phyloP scores from a whole-genome alignment of 1,139 yeast genomes.

The Diutina mesorugosa region DNA sequence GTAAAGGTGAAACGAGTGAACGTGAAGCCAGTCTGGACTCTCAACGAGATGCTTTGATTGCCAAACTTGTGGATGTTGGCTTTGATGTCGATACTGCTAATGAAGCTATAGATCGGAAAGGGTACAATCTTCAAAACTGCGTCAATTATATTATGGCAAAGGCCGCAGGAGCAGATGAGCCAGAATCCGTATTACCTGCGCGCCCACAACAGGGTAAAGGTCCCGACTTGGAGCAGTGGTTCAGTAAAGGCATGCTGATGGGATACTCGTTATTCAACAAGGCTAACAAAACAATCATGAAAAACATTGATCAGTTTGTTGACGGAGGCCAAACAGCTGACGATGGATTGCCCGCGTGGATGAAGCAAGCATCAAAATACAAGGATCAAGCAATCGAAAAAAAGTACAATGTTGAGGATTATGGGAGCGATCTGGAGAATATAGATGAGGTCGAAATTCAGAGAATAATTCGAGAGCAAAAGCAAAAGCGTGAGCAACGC shows the following conservation, averaged over 20 bases:
- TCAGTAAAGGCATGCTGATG: constrained; percentile 28
- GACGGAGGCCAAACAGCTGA: constrained; percentile 5
- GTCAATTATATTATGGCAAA: constrained; percentile 51
- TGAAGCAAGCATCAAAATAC: constrained; percentile 45
- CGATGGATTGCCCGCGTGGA: constrained; percentile 61
- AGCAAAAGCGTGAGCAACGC: constrained; percentile 5
- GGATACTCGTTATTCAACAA: constrained; percentile 45
- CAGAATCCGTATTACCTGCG: constrained; percentile 22
- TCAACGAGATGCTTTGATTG: constrained; percentile 40
- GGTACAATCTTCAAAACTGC: constrained; percentile 51
- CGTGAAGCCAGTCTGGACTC: background rate
- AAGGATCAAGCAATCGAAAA: constrained; percentile 29
- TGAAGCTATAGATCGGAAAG: constrained; percentile 45
- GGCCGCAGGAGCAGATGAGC: constrained; percentile 8
- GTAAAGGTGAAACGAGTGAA: background rate
- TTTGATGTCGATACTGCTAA: constrained; percentile 51
- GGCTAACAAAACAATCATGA: constrained; percentile 49
- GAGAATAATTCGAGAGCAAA: constrained; percentile 24
- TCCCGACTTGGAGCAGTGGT: constrained; percentile 28
- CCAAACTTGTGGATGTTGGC: constrained; percentile 72
- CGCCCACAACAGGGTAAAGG: constrained; percentile 46
- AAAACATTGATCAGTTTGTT: constrained; percentile 49
- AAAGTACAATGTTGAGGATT: constrained; percentile 24
- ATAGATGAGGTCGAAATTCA: constrained; percentile 30
- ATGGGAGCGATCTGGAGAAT: constrained; percentile 33